Percentiles rank a stretch among this genome's conserved stretches.
These are phyloP conservation scores for Hygrophila difformis DNA, from an alignment of 257 asterid genomes.

Conservation along the genomic window DNA sequence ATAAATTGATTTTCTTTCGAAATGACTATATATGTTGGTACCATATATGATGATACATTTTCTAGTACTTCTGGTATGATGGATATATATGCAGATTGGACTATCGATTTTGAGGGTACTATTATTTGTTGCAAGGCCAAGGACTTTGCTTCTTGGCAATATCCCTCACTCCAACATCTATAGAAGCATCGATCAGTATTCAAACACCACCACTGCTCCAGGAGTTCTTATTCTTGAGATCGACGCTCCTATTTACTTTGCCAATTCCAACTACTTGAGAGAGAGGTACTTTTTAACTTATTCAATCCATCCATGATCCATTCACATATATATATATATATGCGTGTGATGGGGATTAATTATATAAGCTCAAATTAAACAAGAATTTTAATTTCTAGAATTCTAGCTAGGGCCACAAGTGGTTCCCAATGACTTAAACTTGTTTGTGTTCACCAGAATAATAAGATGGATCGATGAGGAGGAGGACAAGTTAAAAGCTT, in stretches of 20 bases:
- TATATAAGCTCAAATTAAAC: too few relatives aligned
- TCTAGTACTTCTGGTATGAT: too few relatives aligned
- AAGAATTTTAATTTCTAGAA: too few relatives aligned
- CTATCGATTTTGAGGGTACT: conserved; percentile 63
- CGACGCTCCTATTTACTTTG: conserved; percentile 87
- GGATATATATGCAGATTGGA: conserved; percentile 42
- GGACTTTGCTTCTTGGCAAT: conserved; percentile 69
- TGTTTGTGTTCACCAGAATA: too few relatives aligned
- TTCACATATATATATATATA: neutral
- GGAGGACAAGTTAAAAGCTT: conserved; percentile 56
- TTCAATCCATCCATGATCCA: neutral
- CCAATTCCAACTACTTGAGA: conserved; percentile 81
- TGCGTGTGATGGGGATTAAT: too few relatives aligned
- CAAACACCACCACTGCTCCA: conserved; percentile 42
- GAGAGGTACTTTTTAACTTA: too few relatives aligned
- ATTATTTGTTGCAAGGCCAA: conserved; percentile 84
- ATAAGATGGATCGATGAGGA: conserved; percentile 88
- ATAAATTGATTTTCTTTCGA: too few relatives aligned
- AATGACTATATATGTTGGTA: too few relatives aligned
- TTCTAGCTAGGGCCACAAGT: too few relatives aligned
- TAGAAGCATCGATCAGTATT: conserved; percentile 74
- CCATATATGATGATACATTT: too few relatives aligned
- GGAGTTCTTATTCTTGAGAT: conserved; percentile 79
- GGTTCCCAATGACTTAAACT: too few relatives aligned
- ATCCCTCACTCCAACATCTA: conserved; percentile 64